Evolutionary conservation across 768 basidiomycete genomes (phyloP).

Genomic region (Lactifluus echinatus): DNA sequence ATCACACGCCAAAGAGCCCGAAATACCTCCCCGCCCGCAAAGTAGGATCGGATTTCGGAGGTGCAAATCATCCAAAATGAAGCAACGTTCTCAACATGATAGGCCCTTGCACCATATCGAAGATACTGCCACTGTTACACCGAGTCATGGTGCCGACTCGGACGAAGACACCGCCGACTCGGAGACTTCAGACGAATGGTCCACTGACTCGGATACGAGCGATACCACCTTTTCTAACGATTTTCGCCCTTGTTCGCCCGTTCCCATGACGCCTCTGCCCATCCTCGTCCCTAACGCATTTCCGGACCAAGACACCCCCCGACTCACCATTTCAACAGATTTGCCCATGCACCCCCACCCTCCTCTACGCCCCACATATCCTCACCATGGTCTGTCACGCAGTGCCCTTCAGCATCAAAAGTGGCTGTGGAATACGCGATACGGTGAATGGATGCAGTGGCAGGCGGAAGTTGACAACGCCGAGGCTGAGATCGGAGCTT

Average conservation of each 20-base stretch:
- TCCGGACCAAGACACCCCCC: background rate
- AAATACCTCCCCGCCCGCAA: constrained; percentile 18
- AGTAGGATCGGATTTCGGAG: constrained; percentile 19
- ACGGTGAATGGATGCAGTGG: constrained; percentile 42
- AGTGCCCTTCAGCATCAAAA: constrained; percentile 52
- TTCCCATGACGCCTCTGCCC: constrained; percentile 1
- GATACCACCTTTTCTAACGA: constrained; percentile 4
- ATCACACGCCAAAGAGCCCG: constrained; percentile 10
- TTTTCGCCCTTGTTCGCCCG: background rate
- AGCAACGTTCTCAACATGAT: background rate
- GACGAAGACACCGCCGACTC: constrained; percentile 17
- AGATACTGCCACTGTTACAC: background rate
- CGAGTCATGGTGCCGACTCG: background rate
- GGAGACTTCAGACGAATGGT: constrained; percentile 20
- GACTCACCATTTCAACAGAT: background rate
- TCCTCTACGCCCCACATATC: background rate
- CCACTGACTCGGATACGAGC: constrained; percentile 18
- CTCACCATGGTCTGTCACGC: constrained; percentile 55
- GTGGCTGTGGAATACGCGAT: constrained; percentile 51
- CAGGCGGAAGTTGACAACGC: constrained; percentile 18
- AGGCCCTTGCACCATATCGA: background rate
- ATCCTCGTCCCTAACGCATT: constrained; percentile 14
- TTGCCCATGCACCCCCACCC: background rate
- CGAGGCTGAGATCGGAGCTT: constrained; percentile 15
- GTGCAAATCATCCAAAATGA: background rate